phyloP scores from a whole-genome alignment of 352 stramenopile genomes.

The Phytophthora pistaciae region DNA sequence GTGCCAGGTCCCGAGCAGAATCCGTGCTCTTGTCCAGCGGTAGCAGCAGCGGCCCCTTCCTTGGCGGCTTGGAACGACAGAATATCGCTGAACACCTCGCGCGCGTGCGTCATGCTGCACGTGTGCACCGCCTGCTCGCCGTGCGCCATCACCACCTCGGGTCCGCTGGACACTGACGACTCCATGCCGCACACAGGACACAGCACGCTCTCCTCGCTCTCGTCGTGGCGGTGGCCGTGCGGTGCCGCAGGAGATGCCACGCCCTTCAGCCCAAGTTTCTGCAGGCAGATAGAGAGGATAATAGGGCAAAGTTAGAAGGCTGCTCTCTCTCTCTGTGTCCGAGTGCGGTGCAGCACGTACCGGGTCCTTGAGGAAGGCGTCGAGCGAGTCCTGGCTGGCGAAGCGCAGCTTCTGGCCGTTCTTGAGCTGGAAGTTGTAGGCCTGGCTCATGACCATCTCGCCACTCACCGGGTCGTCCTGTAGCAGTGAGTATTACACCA shows the following conservation, averaged over 20 bases:
- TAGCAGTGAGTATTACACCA: neutral
- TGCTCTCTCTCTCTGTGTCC: neutral
- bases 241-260: constrained; percentile 37
- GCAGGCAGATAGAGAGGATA: neutral
- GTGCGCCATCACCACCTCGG: constrained; percentile 63
- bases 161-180: constrained; percentile 51
- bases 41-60: constrained; percentile 2
- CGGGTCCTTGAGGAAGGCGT: constrained; percentile 61
- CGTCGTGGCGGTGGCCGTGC: constrained; percentile 4
- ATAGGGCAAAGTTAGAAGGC: neutral
- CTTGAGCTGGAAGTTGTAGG: constrained; percentile 67
- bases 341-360: constrained; percentile 23
- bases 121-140: constrained; percentile 71
- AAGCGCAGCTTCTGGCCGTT: constrained; percentile 77
- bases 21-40: constrained; percentile 7
- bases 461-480: constrained; percentile 71
- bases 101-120: constrained; percentile 76
- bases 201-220: constrained; percentile 34
- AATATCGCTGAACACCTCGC: constrained; percentile 66
- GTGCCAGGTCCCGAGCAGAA: constrained; percentile 75
- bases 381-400: constrained; percentile 57
- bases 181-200: constrained; percentile 83
- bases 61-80: constrained; percentile 44
- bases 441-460: constrained; percentile 73
- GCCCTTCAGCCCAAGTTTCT: constrained; percentile 54